phyloP scores from a whole-genome alignment of 2,329 filamentous ascomycete species.

The Sporothrix mexicana region DNA sequence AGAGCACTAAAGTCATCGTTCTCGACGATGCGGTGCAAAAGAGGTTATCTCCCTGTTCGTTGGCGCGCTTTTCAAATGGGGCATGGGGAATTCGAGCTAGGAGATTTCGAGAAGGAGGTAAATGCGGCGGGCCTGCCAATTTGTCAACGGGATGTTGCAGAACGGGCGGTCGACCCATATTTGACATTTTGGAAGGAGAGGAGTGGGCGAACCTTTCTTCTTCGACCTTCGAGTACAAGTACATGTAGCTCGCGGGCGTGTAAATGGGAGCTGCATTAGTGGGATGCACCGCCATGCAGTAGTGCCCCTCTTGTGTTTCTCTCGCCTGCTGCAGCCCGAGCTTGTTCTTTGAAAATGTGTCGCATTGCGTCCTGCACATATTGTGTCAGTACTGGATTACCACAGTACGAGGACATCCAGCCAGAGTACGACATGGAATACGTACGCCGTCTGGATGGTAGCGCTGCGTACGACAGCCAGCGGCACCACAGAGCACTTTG shows the following conservation, averaged over 20 bases:
- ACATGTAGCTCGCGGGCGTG: conserved; percentile 14
- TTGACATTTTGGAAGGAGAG: neutral
- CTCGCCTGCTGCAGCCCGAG: conserved; percentile 25
- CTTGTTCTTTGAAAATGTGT: conserved; percentile 25
- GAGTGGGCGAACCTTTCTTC: conserved; percentile 9
- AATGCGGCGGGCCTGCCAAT: conserved; percentile 8
- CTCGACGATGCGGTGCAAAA: conserved; percentile 17
- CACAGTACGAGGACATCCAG: too few species aligned
- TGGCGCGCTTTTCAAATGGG: conserved; percentile 18
- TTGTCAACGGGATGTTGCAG: conserved; percentile 20
- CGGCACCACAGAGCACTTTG: neutral
- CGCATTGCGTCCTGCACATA: conserved; percentile 6
- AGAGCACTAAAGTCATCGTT: too few species aligned
- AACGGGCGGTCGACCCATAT: conserved; percentile 7
- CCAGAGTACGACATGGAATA: neutral
- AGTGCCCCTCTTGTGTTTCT: conserved; percentile 11
- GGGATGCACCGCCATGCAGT: conserved; percentile 25
- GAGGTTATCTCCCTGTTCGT: conserved; percentile 22
- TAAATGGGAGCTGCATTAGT: conserved; percentile 28
- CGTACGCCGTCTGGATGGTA: neutral
- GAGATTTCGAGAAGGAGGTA: conserved; percentile 33
- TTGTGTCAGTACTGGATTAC: too few species aligned
- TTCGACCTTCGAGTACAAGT: too few species aligned
- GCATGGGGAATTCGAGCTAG: conserved; percentile 26
- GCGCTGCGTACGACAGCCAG: neutral